phyloP scores from a whole-genome alignment of 2,329 filamentous ascomycete genomes.

The Lithohypha guttulata region DNA sequence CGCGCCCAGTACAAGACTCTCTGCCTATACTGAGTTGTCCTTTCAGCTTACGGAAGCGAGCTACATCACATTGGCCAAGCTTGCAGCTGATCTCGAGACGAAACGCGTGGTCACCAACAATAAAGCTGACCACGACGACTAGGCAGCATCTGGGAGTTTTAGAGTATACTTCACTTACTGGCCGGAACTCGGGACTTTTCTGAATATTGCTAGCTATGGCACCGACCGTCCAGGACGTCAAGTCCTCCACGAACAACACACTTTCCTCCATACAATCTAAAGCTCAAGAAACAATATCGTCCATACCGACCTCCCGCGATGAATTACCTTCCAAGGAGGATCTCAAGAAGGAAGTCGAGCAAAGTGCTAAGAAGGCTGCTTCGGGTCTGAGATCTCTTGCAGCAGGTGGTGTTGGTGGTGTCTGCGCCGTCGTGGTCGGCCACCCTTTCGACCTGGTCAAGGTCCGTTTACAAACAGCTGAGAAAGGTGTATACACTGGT shows the following conservation, averaged over 20 bases:
- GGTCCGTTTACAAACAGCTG: constrained; percentile 90
- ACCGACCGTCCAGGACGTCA: constrained; percentile 5
- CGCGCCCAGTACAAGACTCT: no score
- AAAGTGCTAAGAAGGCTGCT: constrained; percentile 42
- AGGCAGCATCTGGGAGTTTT: no score
- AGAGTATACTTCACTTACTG: no score
- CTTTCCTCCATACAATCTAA: constrained; percentile 4
- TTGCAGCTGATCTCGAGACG: no score
- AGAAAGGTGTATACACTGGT: constrained; percentile 80
- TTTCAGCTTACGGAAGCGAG: no score
- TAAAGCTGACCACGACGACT: no score
- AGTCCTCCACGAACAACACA: constrained; percentile 5
- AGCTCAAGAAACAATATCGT: constrained; percentile 9
- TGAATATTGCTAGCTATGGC: no score
- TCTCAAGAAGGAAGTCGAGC: constrained; percentile 42
- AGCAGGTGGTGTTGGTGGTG: constrained; percentile 82
- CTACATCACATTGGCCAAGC: no score
- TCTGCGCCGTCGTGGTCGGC: constrained; percentile 87
- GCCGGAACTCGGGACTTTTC: no score
- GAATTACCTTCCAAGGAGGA: constrained; percentile 32
- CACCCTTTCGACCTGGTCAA: constrained; percentile 98
- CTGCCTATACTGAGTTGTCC: no score
- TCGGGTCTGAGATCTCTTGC: constrained; percentile 67
- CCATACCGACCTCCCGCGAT: constrained; percentile 20
- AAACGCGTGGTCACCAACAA: no score